Evolutionary conservation across 2,329 filamentous ascomycete genomes (phyloP).

Genomic region (Pyricularia pennisetigena): DNA sequence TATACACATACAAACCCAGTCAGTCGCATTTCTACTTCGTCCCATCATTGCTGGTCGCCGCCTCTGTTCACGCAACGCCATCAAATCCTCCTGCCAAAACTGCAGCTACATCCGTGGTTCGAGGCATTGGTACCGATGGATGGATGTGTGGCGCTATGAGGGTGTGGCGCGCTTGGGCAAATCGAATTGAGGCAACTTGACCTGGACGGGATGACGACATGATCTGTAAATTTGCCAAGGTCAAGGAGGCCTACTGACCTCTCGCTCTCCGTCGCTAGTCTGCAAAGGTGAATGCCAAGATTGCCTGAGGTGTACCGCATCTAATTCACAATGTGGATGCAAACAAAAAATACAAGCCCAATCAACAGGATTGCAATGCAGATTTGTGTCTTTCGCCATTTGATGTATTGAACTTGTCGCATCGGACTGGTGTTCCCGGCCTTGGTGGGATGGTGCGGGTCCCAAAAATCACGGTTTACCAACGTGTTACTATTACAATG

Average conservation of each 20-base stretch:
- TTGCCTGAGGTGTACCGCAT: not conserved
- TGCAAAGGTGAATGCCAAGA: not conserved
- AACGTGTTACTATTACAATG: no score
- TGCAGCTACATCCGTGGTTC: not conserved
- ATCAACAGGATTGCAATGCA: not conserved
- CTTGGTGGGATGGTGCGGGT: not conserved
- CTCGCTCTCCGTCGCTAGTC: not conserved
- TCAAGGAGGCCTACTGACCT: not conserved
- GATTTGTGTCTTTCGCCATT: not conserved
- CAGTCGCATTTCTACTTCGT: not conserved
- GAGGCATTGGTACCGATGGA: not conserved
- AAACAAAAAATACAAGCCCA: not conserved
- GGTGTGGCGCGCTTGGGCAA: not conserved
- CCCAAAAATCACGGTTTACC: not conserved
- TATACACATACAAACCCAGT: not conserved
- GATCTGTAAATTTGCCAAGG: not conserved
- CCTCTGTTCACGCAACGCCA: not conserved
- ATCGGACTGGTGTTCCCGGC: not conserved
- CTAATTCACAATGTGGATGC: not conserved
- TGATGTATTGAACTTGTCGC: not conserved
- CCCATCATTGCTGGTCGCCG: not conserved
- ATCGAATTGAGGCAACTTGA: not conserved
- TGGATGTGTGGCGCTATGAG: not conserved
- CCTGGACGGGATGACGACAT: not conserved
- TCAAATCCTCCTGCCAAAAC: not conserved